Evolutionary conservation across 208 protist species (phyloP).

Genomic region (Zelonia costaricensis): DNA sequence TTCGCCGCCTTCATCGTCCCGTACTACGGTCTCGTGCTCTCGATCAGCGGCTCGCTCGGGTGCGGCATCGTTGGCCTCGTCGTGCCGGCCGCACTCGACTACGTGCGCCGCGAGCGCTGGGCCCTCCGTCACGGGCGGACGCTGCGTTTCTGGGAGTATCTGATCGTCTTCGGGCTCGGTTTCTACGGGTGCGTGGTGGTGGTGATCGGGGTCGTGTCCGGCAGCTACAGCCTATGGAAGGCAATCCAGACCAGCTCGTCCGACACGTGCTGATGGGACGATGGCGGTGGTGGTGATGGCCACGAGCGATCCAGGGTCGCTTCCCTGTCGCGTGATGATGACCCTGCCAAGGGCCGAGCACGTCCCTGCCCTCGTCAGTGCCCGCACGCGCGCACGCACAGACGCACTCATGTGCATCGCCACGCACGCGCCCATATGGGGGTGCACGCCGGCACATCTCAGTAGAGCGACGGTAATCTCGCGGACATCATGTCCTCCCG

Average conservation of each 20-base stretch:
- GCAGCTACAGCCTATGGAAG: slow-evolving; percentile 49
- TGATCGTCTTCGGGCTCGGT: slow-evolving; percentile 48
- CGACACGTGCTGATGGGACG: slow-evolving; percentile 27
- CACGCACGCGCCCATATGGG: too few species aligned
- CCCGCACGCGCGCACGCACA: too few species aligned
- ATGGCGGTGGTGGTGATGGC: too few species aligned
- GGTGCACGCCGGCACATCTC: too few species aligned
- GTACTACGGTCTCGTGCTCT: slow-evolving; percentile 58
- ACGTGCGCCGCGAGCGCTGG: slow-evolving; percentile 42
- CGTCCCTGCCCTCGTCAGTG: too few species aligned
- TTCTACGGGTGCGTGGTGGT: slow-evolving; percentile 47
- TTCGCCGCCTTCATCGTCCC: slow-evolving; percentile 46
- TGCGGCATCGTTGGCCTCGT: slow-evolving; percentile 54
- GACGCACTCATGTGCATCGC: too few species aligned
- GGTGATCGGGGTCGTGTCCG: slow-evolving; percentile 43
- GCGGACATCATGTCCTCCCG: too few species aligned
- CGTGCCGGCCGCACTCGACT: slow-evolving; percentile 52
- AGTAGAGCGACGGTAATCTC: too few species aligned
- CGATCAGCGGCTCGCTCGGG: slow-evolving; percentile 50
- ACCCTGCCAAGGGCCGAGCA: too few species aligned
- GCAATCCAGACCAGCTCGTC: slow-evolving; percentile 44
- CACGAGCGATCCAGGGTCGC: too few species aligned
- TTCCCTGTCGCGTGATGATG: too few species aligned
- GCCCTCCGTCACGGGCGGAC: slow-evolving; percentile 31
- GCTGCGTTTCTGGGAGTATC: slow-evolving; percentile 46